phyloP scores from a whole-genome alignment of 352 stramenopile species.

The Phytophthora constricta region DNA sequence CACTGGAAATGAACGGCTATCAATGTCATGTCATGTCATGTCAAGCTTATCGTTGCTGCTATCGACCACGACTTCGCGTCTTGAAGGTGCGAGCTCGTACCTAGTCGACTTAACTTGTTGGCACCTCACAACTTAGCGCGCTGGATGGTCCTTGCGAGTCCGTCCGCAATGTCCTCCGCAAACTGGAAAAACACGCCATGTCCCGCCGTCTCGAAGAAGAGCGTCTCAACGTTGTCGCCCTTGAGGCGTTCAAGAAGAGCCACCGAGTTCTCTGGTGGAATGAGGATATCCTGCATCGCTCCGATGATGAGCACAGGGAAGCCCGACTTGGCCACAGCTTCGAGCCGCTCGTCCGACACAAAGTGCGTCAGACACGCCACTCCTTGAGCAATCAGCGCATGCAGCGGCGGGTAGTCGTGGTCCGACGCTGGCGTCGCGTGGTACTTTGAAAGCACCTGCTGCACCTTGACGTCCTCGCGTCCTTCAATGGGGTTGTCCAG shows the following conservation, averaged over 20 bases:
- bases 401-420: constrained; percentile 27
- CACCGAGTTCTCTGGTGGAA: constrained; percentile 44
- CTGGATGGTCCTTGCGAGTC: constrained; percentile 36
- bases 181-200: constrained; percentile 47
- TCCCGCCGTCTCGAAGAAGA: constrained; percentile 45
- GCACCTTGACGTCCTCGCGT: constrained; percentile 34
- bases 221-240: constrained; percentile 31
- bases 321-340: constrained; percentile 37
- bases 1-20: no score
- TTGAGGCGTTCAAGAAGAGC: constrained; percentile 36
- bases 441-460: constrained; percentile 43
- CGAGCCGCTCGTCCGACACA: constrained; percentile 56
- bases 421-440: constrained; percentile 37
- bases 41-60: no score
- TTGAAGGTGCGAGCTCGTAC: no score
- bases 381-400: constrained; percentile 49
- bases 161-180: constrained; percentile 41
- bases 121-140: constrained; percentile 38
- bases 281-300: constrained; percentile 53
- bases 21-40: no score
- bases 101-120: no score
- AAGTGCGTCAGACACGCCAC: constrained; percentile 59
- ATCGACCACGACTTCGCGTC: no score
- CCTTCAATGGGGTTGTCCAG: constrained; percentile 33
- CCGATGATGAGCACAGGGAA: constrained; percentile 64